Base-by-base conservation (phyloP, 805 yeast species). In the Candida chilensis region DNA sequence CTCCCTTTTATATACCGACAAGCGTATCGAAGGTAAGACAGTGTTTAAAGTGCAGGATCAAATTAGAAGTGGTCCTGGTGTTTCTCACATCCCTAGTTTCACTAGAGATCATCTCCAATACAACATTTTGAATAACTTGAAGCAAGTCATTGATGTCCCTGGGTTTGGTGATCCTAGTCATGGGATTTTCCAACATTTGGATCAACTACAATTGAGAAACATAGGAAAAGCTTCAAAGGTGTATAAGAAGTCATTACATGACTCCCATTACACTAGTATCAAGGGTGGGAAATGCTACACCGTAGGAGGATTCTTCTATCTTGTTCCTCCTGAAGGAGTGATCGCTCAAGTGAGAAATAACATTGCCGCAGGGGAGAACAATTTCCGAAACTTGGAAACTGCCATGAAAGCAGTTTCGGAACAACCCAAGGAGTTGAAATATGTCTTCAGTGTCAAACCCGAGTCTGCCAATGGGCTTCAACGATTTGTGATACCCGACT, bases 401-500 rank as follows among this genome's bases (percentile, higher is more conserved):
- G 63, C 65, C 0, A 20, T 41, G 2, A 12, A 35, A 4, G 45
- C 48, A 7, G 30, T 48, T 22, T 17, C 29, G 11, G 32, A 12
- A n/a, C 44, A 40, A 24, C 48, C 48, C 2, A 42, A 38, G 7
- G 54, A 57, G 2, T 25, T 55, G 21, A 39, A 32, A 5, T 17
- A 35, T 3, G 30, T 44, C 7, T 52, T 36, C 32, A 17, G 33
- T 2, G 43, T 52, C 4, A 36, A 34, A 4, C 28, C 32, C 1
- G 45, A 55, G 2, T 43, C 64, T 38, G 52, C 45, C 1, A 31
- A 38, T 3, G 36, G 37, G 17, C 32, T 51, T 11, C 37, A 34
- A n/a, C 53, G 73, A 34, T 77, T 65, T 37, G 58, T 70, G 2
- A 59, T 82, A 3, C 90, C 92, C 0, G 83, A 85, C n/a, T 81